phyloP scores from a whole-genome alignment of 2,329 filamentous ascomycete species.

The Metarhizium robertsii region DNA sequence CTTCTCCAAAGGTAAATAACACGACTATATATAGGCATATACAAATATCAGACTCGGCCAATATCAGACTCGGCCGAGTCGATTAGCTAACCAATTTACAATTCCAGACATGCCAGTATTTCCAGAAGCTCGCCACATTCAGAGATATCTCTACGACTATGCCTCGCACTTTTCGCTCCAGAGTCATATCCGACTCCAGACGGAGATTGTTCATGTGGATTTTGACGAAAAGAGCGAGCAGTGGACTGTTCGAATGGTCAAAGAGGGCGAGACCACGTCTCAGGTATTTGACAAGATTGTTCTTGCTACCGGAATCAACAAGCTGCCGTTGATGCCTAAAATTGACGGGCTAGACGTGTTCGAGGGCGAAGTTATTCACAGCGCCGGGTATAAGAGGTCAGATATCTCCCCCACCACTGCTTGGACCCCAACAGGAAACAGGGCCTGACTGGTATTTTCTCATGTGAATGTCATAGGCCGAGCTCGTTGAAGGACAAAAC shows the following conservation, averaged over 20 bases:
- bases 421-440: background rate
- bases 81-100: background rate
- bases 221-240: constrained; percentile 11
- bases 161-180: constrained; percentile 21
- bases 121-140: constrained; percentile 15
- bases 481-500: constrained; percentile 27
- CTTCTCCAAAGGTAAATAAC: constrained; percentile 10
- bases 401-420: background rate
- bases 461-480: constrained; percentile 7
- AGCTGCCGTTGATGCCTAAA: constrained; percentile 22
- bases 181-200: constrained; percentile 16
- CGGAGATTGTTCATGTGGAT: constrained; percentile 11
- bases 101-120: constrained; percentile 16
- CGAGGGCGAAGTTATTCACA: constrained; percentile 29
- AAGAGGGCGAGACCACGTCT: constrained; percentile 8
- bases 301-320: constrained; percentile 24
- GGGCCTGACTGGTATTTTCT: background rate
- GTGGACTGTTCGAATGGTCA: constrained; percentile 18
- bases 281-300: constrained; percentile 27
- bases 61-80: background rate
- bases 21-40: too few relatives aligned
- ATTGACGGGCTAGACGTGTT: constrained; percentile 27
- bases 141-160: constrained; percentile 24
- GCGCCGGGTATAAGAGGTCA: constrained; percentile 24
- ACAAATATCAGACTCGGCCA: background rate